Percentiles rank a stretch among this genome's conserved stretches.
phyloP scores from a whole-genome alignment of 768 basidiomycete species.

The Chalciporus sphaerocephalus region DNA sequence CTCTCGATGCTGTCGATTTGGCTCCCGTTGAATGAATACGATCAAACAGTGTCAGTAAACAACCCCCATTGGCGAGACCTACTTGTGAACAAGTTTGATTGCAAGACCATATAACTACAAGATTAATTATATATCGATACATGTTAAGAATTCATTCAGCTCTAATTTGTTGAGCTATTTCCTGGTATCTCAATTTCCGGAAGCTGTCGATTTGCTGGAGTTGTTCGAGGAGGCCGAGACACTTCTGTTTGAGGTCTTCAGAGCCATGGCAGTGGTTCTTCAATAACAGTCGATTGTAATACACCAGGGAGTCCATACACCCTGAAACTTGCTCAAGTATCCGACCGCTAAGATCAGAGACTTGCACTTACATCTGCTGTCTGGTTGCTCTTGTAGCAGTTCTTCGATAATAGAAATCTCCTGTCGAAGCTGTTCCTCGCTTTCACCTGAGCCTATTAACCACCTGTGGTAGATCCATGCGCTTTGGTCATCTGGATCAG shows the following conservation, averaged over 20 bases:
- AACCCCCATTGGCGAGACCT: too few species aligned
- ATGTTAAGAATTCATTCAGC: neutral
- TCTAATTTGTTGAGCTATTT: conserved; percentile 32
- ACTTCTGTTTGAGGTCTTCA: conserved; percentile 42
- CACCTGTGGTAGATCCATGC: conserved; percentile 99
- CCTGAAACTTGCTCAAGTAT: conserved; percentile 42
- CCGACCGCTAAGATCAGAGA: neutral
- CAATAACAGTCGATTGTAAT: conserved; percentile 75
- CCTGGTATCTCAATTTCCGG: conserved; percentile 63
- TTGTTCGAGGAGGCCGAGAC: conserved; percentile 48
- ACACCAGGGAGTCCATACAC: conserved; percentile 90
- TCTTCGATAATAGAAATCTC: conserved; percentile 82
- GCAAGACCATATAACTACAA: neutral
- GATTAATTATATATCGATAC: too few species aligned
- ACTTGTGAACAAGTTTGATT: too few species aligned
- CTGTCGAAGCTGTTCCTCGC: conserved; percentile 52
- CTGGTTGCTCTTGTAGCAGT: conserved; percentile 81
- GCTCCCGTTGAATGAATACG: neutral
- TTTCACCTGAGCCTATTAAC: conserved; percentile 76
- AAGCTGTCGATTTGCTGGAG: conserved; percentile 62
- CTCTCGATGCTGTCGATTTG: neutral
- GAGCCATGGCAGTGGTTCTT: conserved; percentile 39
- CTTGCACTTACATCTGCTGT: conserved; percentile 75
- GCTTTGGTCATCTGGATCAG: conserved; percentile 93
- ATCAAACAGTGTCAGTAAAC: too few species aligned